These are phyloP conservation scores for Groenewaldozyma salmanticensis DNA, from an alignment of 805 yeast genomes.

Conservation along the genomic window DNA sequence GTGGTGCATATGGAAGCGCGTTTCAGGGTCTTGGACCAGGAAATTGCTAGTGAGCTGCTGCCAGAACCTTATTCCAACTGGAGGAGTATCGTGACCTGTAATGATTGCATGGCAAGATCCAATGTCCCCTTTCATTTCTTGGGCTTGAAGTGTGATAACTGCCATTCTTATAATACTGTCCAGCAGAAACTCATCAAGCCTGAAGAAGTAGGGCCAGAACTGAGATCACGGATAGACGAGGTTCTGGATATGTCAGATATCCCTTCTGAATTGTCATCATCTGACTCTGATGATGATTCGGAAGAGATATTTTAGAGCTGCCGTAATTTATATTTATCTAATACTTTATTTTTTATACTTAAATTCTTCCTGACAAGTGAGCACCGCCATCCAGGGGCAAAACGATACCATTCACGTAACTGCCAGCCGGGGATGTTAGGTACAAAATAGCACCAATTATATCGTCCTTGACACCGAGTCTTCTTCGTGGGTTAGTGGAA, in stretches of 20 bases:
- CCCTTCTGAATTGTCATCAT: too few relatives aligned
- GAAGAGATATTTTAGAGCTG: background rate
- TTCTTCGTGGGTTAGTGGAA: slow-evolving; percentile 46
- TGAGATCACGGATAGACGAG: background rate
- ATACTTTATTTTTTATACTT: too few relatives aligned
- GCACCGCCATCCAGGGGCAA: slow-evolving; percentile 64
- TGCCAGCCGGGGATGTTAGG: slow-evolving; percentile 46
- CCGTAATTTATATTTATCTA: too few relatives aligned
- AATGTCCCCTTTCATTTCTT: slow-evolving; percentile 68
- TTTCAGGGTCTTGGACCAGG: slow-evolving; percentile 78
- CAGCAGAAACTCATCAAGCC: slow-evolving; percentile 64
- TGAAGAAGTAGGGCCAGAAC: slow-evolving; percentile 34
- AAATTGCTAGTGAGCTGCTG: slow-evolving; percentile 62
- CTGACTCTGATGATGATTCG: slow-evolving; percentile 4
- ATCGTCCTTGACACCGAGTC: slow-evolving; percentile 56
- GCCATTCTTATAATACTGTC: slow-evolving; percentile 79
- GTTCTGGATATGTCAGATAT: background rate
- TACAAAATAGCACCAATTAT: slow-evolving; percentile 46
- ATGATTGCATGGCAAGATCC: slow-evolving; percentile 81
- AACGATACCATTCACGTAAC: slow-evolving; percentile 57
- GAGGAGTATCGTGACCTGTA: slow-evolving; percentile 59
- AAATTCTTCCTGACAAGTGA: slow-evolving; percentile 12
- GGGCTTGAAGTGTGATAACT: slow-evolving; percentile 81
- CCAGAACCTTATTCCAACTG: slow-evolving; percentile 74
- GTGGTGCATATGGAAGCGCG: slow-evolving; percentile 81